These are phyloP conservation scores for Sideroxylon spinosum DNA, from an alignment of 179 eudicot species.

Conservation along the genomic window DNA sequence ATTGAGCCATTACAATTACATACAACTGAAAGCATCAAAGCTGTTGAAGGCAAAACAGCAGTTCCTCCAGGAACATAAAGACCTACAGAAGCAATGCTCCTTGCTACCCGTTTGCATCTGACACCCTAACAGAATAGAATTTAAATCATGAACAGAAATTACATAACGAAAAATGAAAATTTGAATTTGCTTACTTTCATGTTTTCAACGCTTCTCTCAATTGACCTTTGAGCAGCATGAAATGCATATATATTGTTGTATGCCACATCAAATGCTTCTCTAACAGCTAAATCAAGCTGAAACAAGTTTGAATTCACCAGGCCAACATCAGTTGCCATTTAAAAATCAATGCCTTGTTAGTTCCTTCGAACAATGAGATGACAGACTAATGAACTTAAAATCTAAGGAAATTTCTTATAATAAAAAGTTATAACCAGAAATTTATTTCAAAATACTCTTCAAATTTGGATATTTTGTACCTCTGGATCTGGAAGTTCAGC, in stretches of 20 bases:
- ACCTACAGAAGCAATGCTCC: constrained; percentile 84
- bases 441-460: background rate
- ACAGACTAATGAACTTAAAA: background rate
- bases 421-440: background rate
- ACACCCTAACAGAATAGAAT: constrained; percentile 58
- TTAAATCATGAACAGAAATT: background rate
- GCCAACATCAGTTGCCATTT: background rate
- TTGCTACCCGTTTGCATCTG: constrained; percentile 83
- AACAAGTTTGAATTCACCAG: background rate
- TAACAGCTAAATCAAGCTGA: constrained; percentile 84
- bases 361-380: background rate
- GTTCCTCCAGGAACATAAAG: constrained; percentile 97
- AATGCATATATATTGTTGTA: constrained; percentile 85
- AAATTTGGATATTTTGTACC: constrained; percentile 43
- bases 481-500: constrained; percentile 75
- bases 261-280: constrained; percentile 93
- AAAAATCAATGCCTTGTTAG: background rate
- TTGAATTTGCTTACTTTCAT: constrained; percentile 62
- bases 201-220: constrained; percentile 68
- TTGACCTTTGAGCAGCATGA: constrained; percentile 81
- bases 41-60: constrained; percentile 95
- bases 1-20: constrained; percentile 22
- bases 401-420: background rate
- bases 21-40: constrained; percentile 93
- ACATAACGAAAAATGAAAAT: background rate